Base-by-base conservation (phyloP, 495 filamentous ascomycete species). In the Astrothelium macrocarpum region DNA sequence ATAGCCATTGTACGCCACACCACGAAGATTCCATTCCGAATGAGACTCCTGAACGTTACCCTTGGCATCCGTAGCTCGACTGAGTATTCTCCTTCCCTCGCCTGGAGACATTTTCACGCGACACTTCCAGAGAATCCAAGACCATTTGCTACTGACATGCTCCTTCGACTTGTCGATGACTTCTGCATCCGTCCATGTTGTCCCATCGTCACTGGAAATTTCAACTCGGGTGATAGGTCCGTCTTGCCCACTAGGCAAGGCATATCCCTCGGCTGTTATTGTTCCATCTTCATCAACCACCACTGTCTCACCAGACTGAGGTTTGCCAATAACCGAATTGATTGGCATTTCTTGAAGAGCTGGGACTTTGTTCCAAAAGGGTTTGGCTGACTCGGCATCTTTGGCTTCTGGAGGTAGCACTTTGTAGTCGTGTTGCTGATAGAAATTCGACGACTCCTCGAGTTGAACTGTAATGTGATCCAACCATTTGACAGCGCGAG, bases 1-100 rank as follows among this genome's bases (percentile, higher is more conserved):
- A 73, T 81, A 86, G 16, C 81, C 84, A 71, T 82, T 81, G 72
- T 85, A 87, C 53, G 75, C 81, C 9, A 86, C 81, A 2, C 84
- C 84, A 53, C 84, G 75, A 58, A 81, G 69, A 70, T 84, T 85
- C 84, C 84, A 86, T 64, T 76, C 68, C 14, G 78, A 75, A 66
- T 73, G 71, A 58, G 74, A 71, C 11, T 58, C 66, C 67, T 85
- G 84, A 28, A 68, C 63, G 69, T 84, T 83, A 23, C 81, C 79
- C 4, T 67, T 78, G 34, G 61, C 70, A 74, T 86, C 84, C 20
- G 74, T 76, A 12, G 81, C 82, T 42, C 82, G 72, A 71, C 81
- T 82, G 65, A 79, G 70, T 16, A 86, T 70, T 46, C 68, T 77
- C 53, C 67, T 77, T 16, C 71, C 73, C 20, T 60, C 60, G 59